Base-by-base conservation (phyloP, 108 stramenopile genomes). In the Parietichytrium sp. region DNA sequence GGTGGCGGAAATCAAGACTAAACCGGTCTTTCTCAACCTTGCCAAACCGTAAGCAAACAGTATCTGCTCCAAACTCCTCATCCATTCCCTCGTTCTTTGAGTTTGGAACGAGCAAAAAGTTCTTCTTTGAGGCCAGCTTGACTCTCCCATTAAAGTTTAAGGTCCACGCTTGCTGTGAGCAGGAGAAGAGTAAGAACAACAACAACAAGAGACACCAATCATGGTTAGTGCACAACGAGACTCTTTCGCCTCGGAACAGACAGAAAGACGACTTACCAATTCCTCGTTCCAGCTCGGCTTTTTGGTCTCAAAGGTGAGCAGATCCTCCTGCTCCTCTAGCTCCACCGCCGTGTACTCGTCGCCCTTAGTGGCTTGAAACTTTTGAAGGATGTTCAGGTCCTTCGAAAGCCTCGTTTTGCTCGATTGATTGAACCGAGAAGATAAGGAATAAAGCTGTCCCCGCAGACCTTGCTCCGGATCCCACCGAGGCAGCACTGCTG, bases 81-180 rank as follows among this genome's bases (percentile, higher is more conserved):
- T 87, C 86, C 82, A 84, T 77, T 4, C 31, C 48, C 4, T 84
- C 54, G 51, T 86, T 86, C 33, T 84, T 83, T 47, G 81, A 47
- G 52, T 87, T 81, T 13, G 86, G 83, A 15, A 82, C 52, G 29
- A 86, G 55, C 33, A 87, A 51, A 48, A 87, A 87, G 47, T 87
- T 87, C 51, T 87, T 87, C 53, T 87, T 87, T n/a, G 86, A 86
- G 12, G 87, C 84, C 18, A 84, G 82, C 84, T 86, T 86, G 4
- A 86, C 87, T 12, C 86, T 84, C 0, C 85, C 85, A 78, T 84
- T 83, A 54, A 87, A 87, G 77, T 87, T 87, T 16, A 87, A 82
- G 48, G 86, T 86, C 87, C 87, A 87, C 15, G 87, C 87, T 29
- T 84, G 54, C 3, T n/a, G n/a, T n/a, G n/a, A n/a, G n/a, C n/a